phyloP scores from a whole-genome alignment of 2,329 filamentous ascomycete species.

The Claviceps humidiphila region DNA sequence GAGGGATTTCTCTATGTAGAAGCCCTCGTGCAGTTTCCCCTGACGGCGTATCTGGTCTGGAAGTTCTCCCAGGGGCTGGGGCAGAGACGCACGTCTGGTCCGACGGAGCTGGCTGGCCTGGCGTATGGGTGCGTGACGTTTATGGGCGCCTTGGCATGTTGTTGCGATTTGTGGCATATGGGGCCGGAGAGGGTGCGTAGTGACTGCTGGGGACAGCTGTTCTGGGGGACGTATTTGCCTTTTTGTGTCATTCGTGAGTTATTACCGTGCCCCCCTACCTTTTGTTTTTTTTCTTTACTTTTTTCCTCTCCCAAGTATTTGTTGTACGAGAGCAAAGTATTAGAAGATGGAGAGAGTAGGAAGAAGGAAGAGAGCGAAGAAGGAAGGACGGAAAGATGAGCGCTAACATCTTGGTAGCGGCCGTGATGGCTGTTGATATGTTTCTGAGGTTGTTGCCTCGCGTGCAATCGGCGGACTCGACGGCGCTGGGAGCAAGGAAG shows the following conservation, averaged over 20 bases:
- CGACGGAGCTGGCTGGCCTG: slow-evolving; percentile 35
- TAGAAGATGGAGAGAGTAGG: background rate
- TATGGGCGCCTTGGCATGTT: slow-evolving; percentile 37
- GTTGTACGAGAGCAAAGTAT: too few relatives aligned
- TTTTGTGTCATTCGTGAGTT: slow-evolving; percentile 41
- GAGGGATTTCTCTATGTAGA: slow-evolving; percentile 37
- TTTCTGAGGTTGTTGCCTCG: slow-evolving; percentile 35
- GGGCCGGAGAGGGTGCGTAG: slow-evolving; percentile 24
- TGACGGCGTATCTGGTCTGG: slow-evolving; percentile 33
- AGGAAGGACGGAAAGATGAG: background rate
- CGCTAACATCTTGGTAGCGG: slow-evolving; percentile 22
- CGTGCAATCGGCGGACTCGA: slow-evolving; percentile 11
- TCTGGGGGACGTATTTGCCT: slow-evolving; percentile 37
- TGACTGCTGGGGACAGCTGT: slow-evolving; percentile 31
- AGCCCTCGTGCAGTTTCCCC: slow-evolving; percentile 35
- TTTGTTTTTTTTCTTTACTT: background rate
- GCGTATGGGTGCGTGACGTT: slow-evolving; percentile 38
- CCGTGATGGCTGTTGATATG: slow-evolving; percentile 41
- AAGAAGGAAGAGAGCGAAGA: background rate
- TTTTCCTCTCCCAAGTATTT: background rate
- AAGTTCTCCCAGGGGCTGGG: slow-evolving; percentile 20
- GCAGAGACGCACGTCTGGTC: slow-evolving; percentile 18
- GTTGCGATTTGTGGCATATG: slow-evolving; percentile 37
- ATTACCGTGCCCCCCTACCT: slow-evolving; percentile 5
- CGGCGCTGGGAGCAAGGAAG: background rate